Conservation (phyloP, 2,329 filamentous ascomycete species). For the Didymella lethalis region DNA sequence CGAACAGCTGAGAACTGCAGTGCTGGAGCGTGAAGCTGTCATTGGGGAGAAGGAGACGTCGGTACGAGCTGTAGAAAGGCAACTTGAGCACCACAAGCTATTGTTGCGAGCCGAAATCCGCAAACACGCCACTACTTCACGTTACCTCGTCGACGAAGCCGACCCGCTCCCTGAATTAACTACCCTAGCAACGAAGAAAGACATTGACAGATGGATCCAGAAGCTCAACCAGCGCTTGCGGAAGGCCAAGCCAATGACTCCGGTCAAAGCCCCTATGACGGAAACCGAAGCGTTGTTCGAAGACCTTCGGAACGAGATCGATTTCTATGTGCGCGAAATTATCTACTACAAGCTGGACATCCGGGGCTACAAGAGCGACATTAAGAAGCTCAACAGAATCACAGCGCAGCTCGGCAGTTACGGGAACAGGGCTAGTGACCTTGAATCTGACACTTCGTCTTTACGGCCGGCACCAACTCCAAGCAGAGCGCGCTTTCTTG, state of each 20-base stretch:
- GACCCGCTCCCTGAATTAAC: conserved; percentile 42
- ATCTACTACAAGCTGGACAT: conserved; percentile 60
- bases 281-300: conserved; percentile 31
- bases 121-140: conserved; percentile 44
- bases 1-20: conserved; percentile 38
- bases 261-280: conserved; percentile 2
- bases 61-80: conserved; percentile 40
- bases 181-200: conserved; percentile 40
- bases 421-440: conserved; percentile 34
- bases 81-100: conserved; percentile 52
- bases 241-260: conserved; percentile 30
- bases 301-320: conserved; percentile 51
- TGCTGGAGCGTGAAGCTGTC: conserved; percentile 43
- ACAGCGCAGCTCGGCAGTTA: conserved; percentile 35
- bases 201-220: conserved; percentile 48
- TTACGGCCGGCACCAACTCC: conserved; percentile 37
- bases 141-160: conserved; percentile 30
- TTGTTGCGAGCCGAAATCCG: conserved; percentile 54
- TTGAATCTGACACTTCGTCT: conserved; percentile 42
- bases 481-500: conserved; percentile 27
- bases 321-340: conserved; percentile 57
- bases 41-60: conserved; percentile 45
- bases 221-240: conserved; percentile 45
- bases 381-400: conserved; percentile 46
- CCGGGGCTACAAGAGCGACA: conserved; percentile 55